These are phyloP conservation scores for Cymbopogon flexuosus DNA, from an alignment of 202 grass and related monocot species.

Conservation along the genomic window DNA sequence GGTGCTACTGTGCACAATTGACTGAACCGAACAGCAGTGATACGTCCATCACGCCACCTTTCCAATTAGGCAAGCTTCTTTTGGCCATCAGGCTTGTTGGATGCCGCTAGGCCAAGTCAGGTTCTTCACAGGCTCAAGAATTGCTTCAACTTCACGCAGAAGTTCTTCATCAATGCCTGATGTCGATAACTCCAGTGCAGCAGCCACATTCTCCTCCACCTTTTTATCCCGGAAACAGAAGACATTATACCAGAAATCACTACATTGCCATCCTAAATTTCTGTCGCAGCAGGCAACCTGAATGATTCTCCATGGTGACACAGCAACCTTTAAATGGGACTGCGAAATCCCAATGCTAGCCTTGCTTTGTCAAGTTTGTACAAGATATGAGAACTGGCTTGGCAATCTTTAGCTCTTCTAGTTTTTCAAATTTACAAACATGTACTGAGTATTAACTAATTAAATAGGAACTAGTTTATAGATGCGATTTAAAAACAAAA, in stretches of 20 bases:
- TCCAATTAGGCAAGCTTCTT: neutral
- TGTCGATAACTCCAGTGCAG: conserved; percentile 51
- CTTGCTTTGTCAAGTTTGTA: neutral
- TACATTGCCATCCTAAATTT: neutral
- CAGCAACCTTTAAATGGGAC: neutral
- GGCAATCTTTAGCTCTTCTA: neutral
- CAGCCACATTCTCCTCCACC: conserved; percentile 89
- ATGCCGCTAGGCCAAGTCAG: conserved; percentile 85
- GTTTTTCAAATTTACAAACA: neutral
- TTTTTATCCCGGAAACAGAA: conserved; percentile 32
- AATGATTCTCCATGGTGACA: neutral
- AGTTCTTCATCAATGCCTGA: conserved; percentile 71
- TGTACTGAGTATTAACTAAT: neutral
- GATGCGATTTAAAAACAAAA: neutral
- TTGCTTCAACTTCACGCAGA: conserved; percentile 61
- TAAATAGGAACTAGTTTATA: neutral
- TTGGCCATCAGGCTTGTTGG: conserved; percentile 40
- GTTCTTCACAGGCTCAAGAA: conserved; percentile 72
- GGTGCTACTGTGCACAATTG: neutral
- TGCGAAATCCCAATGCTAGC: neutral
- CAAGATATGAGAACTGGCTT: neutral
- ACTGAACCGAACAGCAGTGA: neutral
- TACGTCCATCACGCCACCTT: neutral
- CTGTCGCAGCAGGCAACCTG: neutral
- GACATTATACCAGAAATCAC: neutral